Conservation (phyloP, 208 protist species). For the Entamoeba histolytica region DNA sequence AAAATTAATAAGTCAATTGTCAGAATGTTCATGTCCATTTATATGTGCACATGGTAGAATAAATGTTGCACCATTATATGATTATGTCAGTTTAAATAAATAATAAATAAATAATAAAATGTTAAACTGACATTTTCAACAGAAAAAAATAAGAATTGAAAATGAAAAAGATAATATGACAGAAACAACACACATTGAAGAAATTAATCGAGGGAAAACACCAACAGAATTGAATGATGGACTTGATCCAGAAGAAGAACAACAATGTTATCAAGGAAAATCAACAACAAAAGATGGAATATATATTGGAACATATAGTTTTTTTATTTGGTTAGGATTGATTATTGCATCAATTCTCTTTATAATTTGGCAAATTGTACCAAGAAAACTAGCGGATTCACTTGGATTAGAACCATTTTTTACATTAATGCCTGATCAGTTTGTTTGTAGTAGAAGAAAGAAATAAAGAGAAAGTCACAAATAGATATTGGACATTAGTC, state of each 20-base stretch:
- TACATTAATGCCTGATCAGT: background rate
- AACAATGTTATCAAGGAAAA: background rate
- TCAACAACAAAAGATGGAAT: background rate
- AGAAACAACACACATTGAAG: background rate
- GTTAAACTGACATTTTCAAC: background rate
- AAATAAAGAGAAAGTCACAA: too few relatives aligned
- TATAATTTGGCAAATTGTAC: background rate
- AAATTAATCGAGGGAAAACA: background rate
- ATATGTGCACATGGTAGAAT: background rate
- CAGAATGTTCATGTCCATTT: background rate
- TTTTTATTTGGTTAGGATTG: background rate
- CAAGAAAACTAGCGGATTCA: background rate
- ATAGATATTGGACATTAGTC: background rate
- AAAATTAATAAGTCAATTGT: background rate
- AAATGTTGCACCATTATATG: background rate
- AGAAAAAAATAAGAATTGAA: background rate
- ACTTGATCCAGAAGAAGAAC: background rate
- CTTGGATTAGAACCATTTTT: background rate
- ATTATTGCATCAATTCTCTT: background rate
- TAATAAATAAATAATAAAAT: background rate
- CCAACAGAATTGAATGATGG: background rate
- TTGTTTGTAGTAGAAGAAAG: too few relatives aligned
- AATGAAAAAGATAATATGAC: background rate
- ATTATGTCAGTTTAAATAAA: background rate
- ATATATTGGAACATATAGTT: background rate